Percentiles rank a stretch among this genome's conserved stretches.
These are phyloP conservation scores for Lactarius pseudohatsudake DNA, from an alignment of 768 basidiomycete species.

Conservation along the genomic window DNA sequence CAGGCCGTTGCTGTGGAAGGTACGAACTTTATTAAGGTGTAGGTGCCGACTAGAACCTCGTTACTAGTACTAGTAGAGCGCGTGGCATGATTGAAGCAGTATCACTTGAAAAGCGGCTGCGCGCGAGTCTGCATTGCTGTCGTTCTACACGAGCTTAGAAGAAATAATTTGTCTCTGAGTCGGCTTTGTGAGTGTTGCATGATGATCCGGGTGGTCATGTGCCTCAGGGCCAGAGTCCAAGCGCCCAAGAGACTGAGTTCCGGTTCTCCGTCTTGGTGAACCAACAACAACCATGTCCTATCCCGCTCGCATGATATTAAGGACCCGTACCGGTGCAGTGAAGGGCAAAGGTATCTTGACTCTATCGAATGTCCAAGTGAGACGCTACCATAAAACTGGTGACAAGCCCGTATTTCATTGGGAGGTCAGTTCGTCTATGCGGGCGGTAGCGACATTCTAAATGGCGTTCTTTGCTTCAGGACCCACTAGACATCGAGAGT, in stretches of 20 bases:
- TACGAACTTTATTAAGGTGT: background rate
- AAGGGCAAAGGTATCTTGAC: background rate
- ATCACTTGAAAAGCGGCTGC: background rate
- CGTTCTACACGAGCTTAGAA: background rate
- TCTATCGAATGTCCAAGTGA: background rate
- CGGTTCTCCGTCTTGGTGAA: background rate
- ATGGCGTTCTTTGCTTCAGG: slow-evolving; percentile 44
- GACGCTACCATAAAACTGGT: background rate
- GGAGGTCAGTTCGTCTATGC: slow-evolving; percentile 31
- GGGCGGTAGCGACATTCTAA: background rate
- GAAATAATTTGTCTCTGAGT: no score
- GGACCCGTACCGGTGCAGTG: background rate
- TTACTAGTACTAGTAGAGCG: background rate
- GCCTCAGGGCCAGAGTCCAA: background rate
- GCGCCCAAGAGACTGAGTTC: background rate
- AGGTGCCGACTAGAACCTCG: background rate
- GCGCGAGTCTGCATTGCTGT: background rate
- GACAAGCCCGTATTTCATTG: slow-evolving; percentile 30
- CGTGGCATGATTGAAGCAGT: background rate
- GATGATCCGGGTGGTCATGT: background rate
- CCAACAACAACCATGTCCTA: slow-evolving; percentile 17
- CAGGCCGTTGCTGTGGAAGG: background rate
- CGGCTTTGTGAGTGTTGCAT: no score
- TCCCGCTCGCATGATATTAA: slow-evolving; percentile 3
- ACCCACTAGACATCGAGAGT: slow-evolving; percentile 77